Base-by-base conservation (phyloP, 768 basidiomycete genomes). In the Gyrodon lividus region DNA sequence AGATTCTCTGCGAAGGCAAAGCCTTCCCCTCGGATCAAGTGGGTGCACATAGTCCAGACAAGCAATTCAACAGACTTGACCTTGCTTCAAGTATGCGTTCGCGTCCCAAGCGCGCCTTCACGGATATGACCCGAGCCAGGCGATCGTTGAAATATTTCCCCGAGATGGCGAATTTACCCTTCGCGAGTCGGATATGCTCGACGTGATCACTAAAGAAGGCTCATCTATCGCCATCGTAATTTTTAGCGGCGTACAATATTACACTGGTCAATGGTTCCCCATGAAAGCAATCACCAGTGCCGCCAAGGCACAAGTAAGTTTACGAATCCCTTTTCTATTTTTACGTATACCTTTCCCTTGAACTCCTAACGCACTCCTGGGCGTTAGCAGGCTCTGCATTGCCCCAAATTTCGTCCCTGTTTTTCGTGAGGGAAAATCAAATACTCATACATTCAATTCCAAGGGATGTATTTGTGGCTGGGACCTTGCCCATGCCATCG, bases 11-110 rank as follows among this genome's bases (percentile, higher is more conserved):
- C 72, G 97, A 99, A 75, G 83, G 84, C 37, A 86, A 81, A 52
- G 94, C 95, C 2, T 99, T 99, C 70, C 95, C 97, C 62, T 95
- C 92, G 68, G 97, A 99, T 78, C 89, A 92, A 77, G 96, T 90
- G 50, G 58, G 81, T 66, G 37, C 46, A 40, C 39, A 34, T 7
- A 5, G 35, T 51, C 38, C 28, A 46, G 47, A 53, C 34, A 24
- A 51, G 56, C 17, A 63, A 57, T 48, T 45, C 43, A 56, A 38
- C 50, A n/a, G 6, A 54, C 50, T 20, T 39, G 3, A 26, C 33
- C 50, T 20, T 51, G 28, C 50, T 51, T 46, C 39, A 64, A 98
- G 95, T 98, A 98, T 70, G 97, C 96, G 30, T 92, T 98, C 65
- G 81, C 88, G 50, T 97, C 96, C n/a, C 97, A 98, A 73, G 89